A percentile compares a stretch with the other conserved stretches of the same genome.
phyloP scores from a whole-genome alignment of 2,329 filamentous ascomycete genomes.

The Chalaropsis ovoidea region DNA sequence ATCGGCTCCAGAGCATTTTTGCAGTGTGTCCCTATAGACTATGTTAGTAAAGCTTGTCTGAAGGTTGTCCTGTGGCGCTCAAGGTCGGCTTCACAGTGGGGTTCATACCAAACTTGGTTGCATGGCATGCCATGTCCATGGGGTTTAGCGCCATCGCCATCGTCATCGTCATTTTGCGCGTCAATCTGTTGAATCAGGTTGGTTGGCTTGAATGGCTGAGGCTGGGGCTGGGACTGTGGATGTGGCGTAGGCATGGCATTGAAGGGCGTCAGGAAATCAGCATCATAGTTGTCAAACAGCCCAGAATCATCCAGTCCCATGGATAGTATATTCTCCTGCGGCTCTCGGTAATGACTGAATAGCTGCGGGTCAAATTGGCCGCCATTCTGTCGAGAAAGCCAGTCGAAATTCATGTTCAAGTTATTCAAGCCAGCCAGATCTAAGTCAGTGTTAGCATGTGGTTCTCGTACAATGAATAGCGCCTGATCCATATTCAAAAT shows the following conservation, averaged over 20 bases:
- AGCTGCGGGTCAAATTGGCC: slow-evolving; percentile 84
- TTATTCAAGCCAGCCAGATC: slow-evolving; percentile 21
- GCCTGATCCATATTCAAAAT: not conserved
- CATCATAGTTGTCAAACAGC: slow-evolving; percentile 61
- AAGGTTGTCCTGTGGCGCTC: not conserved
- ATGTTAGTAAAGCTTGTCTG: slow-evolving; percentile 11
- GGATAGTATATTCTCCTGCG: slow-evolving; percentile 67
- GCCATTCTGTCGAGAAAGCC: slow-evolving; percentile 68
- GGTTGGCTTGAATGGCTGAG: slow-evolving; percentile 14
- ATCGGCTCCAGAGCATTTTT: slow-evolving; percentile 76
- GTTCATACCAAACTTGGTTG: slow-evolving; percentile 24
- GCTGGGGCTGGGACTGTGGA: not conserved
- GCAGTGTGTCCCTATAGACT: slow-evolving; percentile 64
- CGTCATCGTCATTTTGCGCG: slow-evolving; percentile 50
- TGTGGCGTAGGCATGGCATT: slow-evolving; percentile 46
- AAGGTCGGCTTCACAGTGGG: slow-evolving; percentile 1
- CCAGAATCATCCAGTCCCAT: slow-evolving; percentile 31
- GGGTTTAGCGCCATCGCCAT: slow-evolving; percentile 42
- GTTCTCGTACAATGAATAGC: not conserved
- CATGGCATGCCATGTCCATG: slow-evolving; percentile 28
- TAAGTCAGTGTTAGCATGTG: slow-evolving; percentile 24
- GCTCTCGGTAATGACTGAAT: slow-evolving; percentile 86
- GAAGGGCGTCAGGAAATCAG: slow-evolving; percentile 72
- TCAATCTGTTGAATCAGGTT: slow-evolving; percentile 22
- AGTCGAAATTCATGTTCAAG: slow-evolving; percentile 51